Evolutionary conservation across 768 basidiomycete genomes (phyloP), one percentile per base, ranked within the genome.

Genomic region (Lyophyllum decastes): DNA sequence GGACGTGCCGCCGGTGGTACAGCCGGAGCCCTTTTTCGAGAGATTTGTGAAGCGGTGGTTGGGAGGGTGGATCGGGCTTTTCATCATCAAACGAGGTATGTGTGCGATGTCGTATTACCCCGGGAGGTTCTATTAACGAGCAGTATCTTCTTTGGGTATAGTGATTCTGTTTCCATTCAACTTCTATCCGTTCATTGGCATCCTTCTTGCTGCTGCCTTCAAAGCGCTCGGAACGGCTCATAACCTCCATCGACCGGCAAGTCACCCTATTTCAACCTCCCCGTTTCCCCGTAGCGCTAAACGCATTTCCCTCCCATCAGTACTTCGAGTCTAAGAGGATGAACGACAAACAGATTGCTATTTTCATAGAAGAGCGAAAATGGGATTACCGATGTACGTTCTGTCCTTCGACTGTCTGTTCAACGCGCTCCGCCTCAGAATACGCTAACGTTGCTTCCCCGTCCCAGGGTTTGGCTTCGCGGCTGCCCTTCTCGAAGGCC

Each of bases 291-390:
- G 21, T 27, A 17, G 11, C 55, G n/a, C 33, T 41, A 17, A 46
- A 48, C 54, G 0, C 62, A 4, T 51, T 52, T 60, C 27, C n/a
- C n/a, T 55, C 1, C 16, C 30, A 30, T 12, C 66, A 94, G 85
- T 96, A 96, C 66, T 98, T 94, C 59, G 81, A 86, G 52, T 75
- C 87, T 1, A 98, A 98, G 72, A 84, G 83, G 50, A 95, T 98
- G 94, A 80, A 85, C 0, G 72, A 78, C 6, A 72, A 80, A 22
- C 85, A 95, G 64, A 72, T 83, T 4, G 86, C 86, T 2, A 74
- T 88, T 1, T 98, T 92, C 72, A 82, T 95, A 57, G 90, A 94
- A 65, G 95, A 96, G 69, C 83, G 90, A 14, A 94, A 90, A 66
- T 92, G 93, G 90, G 89, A 92, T 60, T 95, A 96, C 64, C 78